phyloP scores from a whole-genome alignment of 2,329 filamentous ascomycete species.

The Neofusicoccum sp. region DNA sequence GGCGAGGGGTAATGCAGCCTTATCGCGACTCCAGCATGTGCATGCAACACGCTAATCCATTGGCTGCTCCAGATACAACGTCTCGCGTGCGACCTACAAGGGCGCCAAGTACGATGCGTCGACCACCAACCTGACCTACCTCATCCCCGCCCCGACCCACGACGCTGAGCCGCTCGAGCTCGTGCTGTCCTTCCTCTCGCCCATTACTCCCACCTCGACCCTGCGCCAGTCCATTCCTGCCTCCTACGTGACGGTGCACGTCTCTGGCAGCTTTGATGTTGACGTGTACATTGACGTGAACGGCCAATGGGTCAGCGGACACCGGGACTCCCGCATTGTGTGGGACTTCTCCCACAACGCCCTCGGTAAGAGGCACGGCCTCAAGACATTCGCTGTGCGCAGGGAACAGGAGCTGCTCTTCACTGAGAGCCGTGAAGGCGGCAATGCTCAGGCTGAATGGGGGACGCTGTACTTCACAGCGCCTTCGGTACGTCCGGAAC shows the following conservation, averaged over 20 bases:
- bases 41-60: background rate
- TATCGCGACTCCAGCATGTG: background rate
- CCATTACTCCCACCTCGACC: constrained; percentile 79
- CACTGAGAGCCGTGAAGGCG: constrained; percentile 58
- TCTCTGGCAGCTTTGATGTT: constrained; percentile 63
- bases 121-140: constrained; percentile 69
- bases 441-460: constrained; percentile 78
- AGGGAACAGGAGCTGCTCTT: constrained; percentile 67
- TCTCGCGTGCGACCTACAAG: constrained; percentile 61
- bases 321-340: constrained; percentile 67
- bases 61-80: constrained; percentile 50
- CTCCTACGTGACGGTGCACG: constrained; percentile 72
- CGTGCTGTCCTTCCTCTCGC: constrained; percentile 70
- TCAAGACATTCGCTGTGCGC: constrained; percentile 70
- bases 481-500: constrained; percentile 47
- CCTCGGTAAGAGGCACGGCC: constrained; percentile 38
- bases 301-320: constrained; percentile 77
- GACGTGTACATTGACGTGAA: constrained; percentile 53
- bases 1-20: constrained; percentile 40
- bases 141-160: constrained; percentile 51
- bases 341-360: constrained; percentile 64
- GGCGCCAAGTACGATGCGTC: constrained; percentile 70
- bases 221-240: constrained; percentile 81
- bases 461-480: constrained; percentile 77
- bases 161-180: constrained; percentile 53